Conservation (phyloP, 768 basidiomycete genomes). For the Russula griseocarnosa region DNA sequence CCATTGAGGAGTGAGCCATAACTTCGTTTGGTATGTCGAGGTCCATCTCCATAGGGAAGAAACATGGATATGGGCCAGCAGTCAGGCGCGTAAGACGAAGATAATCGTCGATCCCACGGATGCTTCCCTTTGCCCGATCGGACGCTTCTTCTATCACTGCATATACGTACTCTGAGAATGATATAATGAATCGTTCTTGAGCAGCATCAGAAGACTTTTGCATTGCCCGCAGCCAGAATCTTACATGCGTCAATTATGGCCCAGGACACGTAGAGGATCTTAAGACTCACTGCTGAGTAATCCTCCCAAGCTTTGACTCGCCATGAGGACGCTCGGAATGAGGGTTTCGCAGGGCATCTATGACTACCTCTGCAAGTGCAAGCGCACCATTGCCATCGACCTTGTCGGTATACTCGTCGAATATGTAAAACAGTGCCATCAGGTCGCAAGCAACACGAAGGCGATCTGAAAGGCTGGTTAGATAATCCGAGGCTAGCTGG, state of each 20-base stretch:
- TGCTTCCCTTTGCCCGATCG: constrained; percentile 36
- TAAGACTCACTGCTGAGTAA: constrained; percentile 40
- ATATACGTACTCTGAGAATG: constrained; percentile 38
- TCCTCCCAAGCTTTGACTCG: constrained; percentile 42
- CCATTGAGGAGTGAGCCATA: constrained; percentile 39
- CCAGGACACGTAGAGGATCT: background rate
- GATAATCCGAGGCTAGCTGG: background rate
- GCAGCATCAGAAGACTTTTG: constrained; percentile 28
- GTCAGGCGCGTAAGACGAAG: constrained; percentile 41
- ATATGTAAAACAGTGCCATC: constrained; percentile 49
- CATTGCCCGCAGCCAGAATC: constrained; percentile 38
- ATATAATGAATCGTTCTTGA: constrained; percentile 38
- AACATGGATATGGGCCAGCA: constrained; percentile 42
- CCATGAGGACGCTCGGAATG: constrained; percentile 35
- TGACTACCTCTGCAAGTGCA: constrained; percentile 35
- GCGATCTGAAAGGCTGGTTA: constrained; percentile 28
- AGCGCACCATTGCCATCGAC: constrained; percentile 34
- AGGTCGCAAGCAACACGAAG: constrained; percentile 44
- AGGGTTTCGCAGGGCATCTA: constrained; percentile 43
- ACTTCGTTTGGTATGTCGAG: constrained; percentile 43
- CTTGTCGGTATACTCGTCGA: constrained; percentile 51
- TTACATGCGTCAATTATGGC: constrained; percentile 27
- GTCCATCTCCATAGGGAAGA: constrained; percentile 37
- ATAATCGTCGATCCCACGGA: constrained; percentile 43
- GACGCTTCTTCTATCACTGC: constrained; percentile 42